Percentiles rank a stretch among this genome's conserved stretches.
Evolutionary conservation across 257 asterid genomes (phyloP).

Genomic region (Apocynum venetum): DNA sequence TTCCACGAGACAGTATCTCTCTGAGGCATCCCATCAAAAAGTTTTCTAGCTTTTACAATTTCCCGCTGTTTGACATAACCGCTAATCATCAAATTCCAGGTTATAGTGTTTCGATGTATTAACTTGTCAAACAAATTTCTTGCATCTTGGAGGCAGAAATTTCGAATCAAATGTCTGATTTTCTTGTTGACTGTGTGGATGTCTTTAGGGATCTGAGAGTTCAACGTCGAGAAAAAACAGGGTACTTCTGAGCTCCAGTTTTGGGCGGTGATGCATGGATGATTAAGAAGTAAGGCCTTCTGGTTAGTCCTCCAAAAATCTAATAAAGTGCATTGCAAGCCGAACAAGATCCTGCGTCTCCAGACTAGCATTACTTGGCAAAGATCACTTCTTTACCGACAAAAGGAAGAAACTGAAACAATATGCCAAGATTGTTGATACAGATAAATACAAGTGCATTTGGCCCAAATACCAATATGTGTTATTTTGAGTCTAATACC

Average conservation of each 20-base stretch:
- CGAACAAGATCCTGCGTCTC: neutral
- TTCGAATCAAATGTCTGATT: constrained; percentile 45
- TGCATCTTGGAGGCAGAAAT: constrained; percentile 56
- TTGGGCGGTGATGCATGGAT: neutral
- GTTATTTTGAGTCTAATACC: too few relatives aligned
- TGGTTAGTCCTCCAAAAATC: neutral
- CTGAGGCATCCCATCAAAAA: constrained; percentile 70
- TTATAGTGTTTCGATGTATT: constrained; percentile 46
- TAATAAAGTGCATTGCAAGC: neutral
- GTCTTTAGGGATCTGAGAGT: constrained; percentile 19
- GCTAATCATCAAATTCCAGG: constrained; percentile 82
- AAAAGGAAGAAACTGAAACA: neutral
- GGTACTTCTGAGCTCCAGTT: neutral
- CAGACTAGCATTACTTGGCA: neutral
- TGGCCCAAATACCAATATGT: too few relatives aligned
- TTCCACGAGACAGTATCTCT: constrained; percentile 77
- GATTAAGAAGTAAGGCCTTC: neutral
- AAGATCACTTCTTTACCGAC: neutral
- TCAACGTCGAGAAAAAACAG: constrained; percentile 7
- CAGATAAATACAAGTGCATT: too few relatives aligned
- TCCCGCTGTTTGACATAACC: constrained; percentile 55
- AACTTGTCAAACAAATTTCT: constrained; percentile 44
- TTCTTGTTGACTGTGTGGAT: constrained; percentile 39
- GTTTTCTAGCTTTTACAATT: constrained; percentile 48
- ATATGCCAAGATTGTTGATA: too few relatives aligned